A percentile compares a stretch with the other conserved stretches of the same genome.
phyloP scores from a whole-genome alignment of 148 eudicot genomes.

The Amaranthus hypochondriacus region DNA sequence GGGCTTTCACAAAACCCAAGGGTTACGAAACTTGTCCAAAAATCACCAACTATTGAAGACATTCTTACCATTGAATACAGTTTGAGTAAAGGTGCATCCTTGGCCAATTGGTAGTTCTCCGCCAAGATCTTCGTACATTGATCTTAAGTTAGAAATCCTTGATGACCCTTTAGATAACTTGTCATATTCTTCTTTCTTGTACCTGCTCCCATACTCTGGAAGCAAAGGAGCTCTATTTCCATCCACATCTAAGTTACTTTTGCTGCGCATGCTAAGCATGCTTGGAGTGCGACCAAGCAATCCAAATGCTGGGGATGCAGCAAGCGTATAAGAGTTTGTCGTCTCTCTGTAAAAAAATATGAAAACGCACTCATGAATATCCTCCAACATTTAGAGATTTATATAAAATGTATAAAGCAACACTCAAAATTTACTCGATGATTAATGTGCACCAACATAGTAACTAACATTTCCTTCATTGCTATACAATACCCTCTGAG shows the following conservation, averaged over 20 bases:
- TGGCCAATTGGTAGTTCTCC: constrained; percentile 65
- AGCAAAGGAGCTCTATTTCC: constrained; percentile 49
- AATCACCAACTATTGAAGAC: neutral
- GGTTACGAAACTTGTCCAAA: too few relatives aligned
- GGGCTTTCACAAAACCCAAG: too few relatives aligned
- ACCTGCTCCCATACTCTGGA: constrained; percentile 36
- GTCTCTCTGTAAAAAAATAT: constrained; percentile 55
- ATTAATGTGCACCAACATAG: too few relatives aligned
- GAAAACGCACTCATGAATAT: constrained; percentile 7
- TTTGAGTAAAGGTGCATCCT: constrained; percentile 78
- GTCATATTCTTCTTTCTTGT: constrained; percentile 34
- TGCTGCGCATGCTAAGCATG: constrained; percentile 20
- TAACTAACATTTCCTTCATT: too few relatives aligned
- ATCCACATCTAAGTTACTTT: constrained; percentile 39
- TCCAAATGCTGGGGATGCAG: constrained; percentile 75
- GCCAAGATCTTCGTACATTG: constrained; percentile 39
- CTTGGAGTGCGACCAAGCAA: constrained; percentile 43
- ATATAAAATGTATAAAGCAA: too few relatives aligned
- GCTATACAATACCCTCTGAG: too few relatives aligned
- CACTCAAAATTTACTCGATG: too few relatives aligned
- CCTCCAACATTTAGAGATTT: neutral
- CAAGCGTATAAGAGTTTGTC: constrained; percentile 59
- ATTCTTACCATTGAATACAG: constrained; percentile 71
- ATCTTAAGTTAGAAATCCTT: constrained; percentile 39
- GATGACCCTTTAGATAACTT: constrained; percentile 38